Base-by-base conservation (phyloP, 805 yeast species). In the Spathaspora sp. region DNA sequence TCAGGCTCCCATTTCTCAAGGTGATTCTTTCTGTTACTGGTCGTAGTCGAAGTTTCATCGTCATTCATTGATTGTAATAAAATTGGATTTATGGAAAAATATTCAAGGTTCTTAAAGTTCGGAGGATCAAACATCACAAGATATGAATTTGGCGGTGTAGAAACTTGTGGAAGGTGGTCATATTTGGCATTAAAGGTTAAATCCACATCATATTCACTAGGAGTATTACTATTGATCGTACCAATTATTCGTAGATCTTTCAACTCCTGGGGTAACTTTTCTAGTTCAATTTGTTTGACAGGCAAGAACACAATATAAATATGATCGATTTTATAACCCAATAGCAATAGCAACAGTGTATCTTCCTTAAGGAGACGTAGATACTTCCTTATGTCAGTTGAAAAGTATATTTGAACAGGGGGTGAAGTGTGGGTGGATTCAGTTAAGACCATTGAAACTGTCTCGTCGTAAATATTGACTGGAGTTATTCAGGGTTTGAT, bases 21-120 rank as follows among this genome's bases (percentile, higher is more conserved):
- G 5, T 35, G 18, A 8, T 35, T 16, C 14, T 29, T 29, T 9
- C 11, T 10, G 40, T n/a, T 35, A 43, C 64, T 66, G 16, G 51
- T 54, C 32, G 65, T 66, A 46, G 62, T 63, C 11, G 57, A 49
- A 18, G 63, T 54, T 2, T 44, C 42, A 8, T 46, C 40, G 31
- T 28, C 16, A 12, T 65, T 68, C 57, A 76, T 75, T 3, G 79
- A 75, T 55, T 85, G 86, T 9, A 91, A 75, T 3, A 82, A 69
- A 3, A 90, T 87, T 0, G 97, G 96, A n/a, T 76, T 70, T 3
- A 85, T 63, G 0, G 97, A 85, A 56, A 82, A 86, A 63, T 87
- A 89, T 57, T 91, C 96, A 75, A 92, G 76, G 52, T 80, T 78
- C 28, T 75, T 75, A 17, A 86, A 81, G 44, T 79, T 77, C 0